A percentile compares a stretch with the other conserved stretches of the same genome.
These are phyloP conservation scores for Heritiera littoralis DNA, from an alignment of 345 rosid species.

Conservation along the genomic window DNA sequence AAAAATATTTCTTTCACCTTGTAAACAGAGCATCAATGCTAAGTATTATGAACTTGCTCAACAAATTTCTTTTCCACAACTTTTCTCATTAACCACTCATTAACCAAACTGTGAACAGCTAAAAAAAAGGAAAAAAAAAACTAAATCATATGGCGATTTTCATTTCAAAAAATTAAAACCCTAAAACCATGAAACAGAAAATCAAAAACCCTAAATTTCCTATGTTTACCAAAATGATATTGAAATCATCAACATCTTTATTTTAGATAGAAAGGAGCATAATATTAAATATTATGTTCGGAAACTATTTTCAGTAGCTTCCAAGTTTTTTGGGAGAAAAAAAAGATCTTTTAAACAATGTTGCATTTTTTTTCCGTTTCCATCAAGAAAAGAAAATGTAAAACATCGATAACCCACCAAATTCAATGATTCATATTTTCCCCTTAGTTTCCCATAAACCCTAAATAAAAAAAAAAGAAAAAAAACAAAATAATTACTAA, in stretches of 20 bases:
- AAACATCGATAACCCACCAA: neutral
- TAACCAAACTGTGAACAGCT: neutral
- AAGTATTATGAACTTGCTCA: neutral
- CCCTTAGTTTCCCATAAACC: no score
- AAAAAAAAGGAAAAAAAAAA: neutral
- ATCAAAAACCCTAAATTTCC: neutral
- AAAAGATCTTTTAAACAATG: neutral
- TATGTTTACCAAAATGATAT: neutral
- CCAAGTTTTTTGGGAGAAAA: neutral
- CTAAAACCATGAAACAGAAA: neutral
- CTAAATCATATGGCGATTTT: no score
- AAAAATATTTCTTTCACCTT: neutral
- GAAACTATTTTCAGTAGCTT: neutral
- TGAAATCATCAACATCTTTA: neutral
- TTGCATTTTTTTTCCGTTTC: neutral
- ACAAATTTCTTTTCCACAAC: neutral
- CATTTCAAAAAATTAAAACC: no score
- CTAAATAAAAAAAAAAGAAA: no score
- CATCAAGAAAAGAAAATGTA: neutral
- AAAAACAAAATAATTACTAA: constrained; percentile 18
- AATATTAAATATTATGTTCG: neutral
- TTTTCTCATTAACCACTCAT: neutral
- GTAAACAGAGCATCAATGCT: neutral
- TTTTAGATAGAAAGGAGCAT: neutral
- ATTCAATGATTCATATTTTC: neutral